Conservation (phyloP, 1,284 basidiomycete genomes). For the Hypsizygus ulmarius region DNA sequence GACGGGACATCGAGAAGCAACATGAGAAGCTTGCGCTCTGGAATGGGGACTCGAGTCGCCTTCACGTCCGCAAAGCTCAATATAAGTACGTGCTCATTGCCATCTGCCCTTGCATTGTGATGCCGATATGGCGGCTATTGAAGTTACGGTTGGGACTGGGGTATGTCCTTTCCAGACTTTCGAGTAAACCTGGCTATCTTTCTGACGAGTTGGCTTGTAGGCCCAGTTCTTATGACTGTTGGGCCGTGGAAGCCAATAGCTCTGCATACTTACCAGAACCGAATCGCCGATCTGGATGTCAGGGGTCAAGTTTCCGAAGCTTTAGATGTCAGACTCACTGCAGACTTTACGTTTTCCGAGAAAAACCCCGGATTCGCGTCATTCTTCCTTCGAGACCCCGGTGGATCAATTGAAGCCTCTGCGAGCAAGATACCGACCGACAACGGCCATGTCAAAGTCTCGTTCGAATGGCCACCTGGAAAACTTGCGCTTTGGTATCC, state of each 20-base stretch:
- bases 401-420: constrained; percentile 42
- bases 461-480: constrained; percentile 53
- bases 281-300: constrained; percentile 65
- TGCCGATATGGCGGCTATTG: neutral
- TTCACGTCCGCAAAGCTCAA: constrained; percentile 87
- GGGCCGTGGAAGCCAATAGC: constrained; percentile 80
- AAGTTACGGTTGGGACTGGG: constrained; percentile 88
- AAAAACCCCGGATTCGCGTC: constrained; percentile 36
- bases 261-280: constrained; percentile 63
- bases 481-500: constrained; percentile 81
- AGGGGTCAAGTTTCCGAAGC: constrained; percentile 51
- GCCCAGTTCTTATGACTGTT: constrained; percentile 72
- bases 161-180: constrained; percentile 33
- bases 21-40: constrained; percentile 63
- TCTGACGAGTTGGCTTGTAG: constrained; percentile 30
- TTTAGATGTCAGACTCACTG: constrained; percentile 49
- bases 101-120: neutral
- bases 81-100: constrained; percentile 58
- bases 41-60: constrained; percentile 86
- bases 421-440: constrained; percentile 37
- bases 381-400: constrained; percentile 46
- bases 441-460: constrained; percentile 36
- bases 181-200: neutral
- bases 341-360: constrained; percentile 43
- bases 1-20: constrained; percentile 61